phyloP scores from a whole-genome alignment of 2,329 filamentous ascomycete species.

The Penicillium sumatraense region DNA sequence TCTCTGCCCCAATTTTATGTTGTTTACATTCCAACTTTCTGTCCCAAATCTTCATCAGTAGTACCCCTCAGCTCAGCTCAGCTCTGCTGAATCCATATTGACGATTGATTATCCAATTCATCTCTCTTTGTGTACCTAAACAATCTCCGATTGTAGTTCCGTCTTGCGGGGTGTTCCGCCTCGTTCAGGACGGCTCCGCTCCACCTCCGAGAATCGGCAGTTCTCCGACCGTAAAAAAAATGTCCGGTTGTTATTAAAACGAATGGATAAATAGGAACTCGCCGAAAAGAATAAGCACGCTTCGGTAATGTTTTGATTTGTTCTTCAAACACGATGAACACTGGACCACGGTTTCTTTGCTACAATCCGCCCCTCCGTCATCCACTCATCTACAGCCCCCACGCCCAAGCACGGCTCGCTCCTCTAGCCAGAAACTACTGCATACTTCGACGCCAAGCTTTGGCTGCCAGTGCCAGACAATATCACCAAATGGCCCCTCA shows the following conservation, averaged over 20 bases:
- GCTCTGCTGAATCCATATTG: not conserved
- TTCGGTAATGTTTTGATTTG: no score
- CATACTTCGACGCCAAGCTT: not conserved
- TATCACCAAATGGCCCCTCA: not conserved
- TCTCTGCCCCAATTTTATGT: not conserved
- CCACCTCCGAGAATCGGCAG: slow-evolving; percentile 15
- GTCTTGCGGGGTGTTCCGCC: not conserved
- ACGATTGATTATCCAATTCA: not conserved
- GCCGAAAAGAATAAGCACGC: no score
- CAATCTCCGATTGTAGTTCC: not conserved
- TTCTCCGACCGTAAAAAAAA: not conserved
- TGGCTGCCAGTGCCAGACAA: not conserved
- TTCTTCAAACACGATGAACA: not conserved
- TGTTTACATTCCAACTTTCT: not conserved
- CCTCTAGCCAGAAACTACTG: not conserved
- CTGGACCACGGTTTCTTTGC: not conserved
- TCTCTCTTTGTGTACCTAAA: no score
- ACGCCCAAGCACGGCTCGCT: not conserved
- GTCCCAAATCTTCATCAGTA: no score
- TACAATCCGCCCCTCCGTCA: not conserved
- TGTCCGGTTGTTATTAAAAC: not conserved
- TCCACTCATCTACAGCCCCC: not conserved
- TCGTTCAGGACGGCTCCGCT: not conserved
- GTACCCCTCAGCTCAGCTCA: no score
- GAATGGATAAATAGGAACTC: not conserved